Evolutionary conservation across 345 rosid species (phyloP).

Genomic region (Salix brachista): DNA sequence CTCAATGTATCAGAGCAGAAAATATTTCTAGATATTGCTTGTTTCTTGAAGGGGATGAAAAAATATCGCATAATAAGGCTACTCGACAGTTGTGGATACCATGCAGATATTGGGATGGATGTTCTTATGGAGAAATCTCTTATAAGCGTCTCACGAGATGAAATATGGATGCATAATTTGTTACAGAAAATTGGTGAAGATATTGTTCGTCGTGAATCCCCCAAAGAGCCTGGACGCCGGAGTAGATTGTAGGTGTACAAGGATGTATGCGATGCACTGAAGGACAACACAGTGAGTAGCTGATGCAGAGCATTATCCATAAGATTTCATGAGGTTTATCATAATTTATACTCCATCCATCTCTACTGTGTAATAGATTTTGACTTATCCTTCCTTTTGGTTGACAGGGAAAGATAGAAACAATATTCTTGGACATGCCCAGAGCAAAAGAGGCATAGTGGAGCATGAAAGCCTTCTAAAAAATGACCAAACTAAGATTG

Average conservation of each 20-base stretch:
- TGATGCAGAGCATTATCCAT: neutral
- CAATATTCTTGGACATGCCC: too few species aligned
- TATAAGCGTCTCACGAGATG: neutral
- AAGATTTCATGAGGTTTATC: too few species aligned
- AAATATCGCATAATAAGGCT: neutral
- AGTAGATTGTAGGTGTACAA: neutral
- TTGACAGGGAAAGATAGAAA: too few species aligned
- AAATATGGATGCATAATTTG: slow-evolving; percentile 1
- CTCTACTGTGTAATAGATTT: too few species aligned
- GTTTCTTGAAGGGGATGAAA: slow-evolving; percentile 5
- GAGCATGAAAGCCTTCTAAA: too few species aligned
- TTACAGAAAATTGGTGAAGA: neutral
- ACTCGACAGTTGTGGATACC: neutral
- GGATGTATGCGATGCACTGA: neutral
- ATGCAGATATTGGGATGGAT: neutral
- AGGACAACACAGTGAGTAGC: neutral
- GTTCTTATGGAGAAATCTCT: slow-evolving; percentile 8
- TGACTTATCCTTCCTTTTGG: too few species aligned
- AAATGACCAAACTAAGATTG: too few species aligned
- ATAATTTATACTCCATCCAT: too few species aligned
- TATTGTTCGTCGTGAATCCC: slow-evolving; percentile 4
- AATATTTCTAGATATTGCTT: slow-evolving; percentile 10
- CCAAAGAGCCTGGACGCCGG: neutral
- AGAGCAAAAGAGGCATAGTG: too few species aligned
- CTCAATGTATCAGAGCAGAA: slow-evolving; percentile 1